Evolutionary conservation across 2,329 filamentous ascomycete species (phyloP).

Genomic region (Escovopsis weberi): DNA sequence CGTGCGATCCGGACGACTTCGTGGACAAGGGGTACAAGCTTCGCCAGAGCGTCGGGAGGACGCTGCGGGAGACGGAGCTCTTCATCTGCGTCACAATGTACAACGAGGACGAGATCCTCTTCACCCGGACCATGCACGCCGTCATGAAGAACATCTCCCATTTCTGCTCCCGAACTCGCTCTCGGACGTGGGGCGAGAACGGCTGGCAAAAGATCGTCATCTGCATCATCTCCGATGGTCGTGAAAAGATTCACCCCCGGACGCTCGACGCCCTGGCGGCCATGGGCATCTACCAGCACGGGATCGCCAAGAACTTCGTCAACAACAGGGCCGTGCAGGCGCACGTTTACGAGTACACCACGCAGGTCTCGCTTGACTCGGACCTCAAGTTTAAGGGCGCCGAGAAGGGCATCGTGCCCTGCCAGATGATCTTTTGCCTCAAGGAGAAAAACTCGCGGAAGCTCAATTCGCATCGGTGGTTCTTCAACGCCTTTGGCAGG

Average conservation of each 20-base stretch:
- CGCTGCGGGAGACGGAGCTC: slow-evolving; percentile 77
- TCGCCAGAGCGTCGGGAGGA: slow-evolving; percentile 76
- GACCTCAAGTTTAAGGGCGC: slow-evolving; percentile 98
- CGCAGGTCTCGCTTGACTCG: slow-evolving; percentile 87
- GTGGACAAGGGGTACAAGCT: slow-evolving; percentile 79
- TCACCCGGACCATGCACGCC: slow-evolving; percentile 95
- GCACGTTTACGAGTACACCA: slow-evolving; percentile 98
- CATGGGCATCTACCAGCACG: slow-evolving; percentile 95
- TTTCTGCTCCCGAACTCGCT: slow-evolving; percentile 85
- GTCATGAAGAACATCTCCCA: slow-evolving; percentile 97
- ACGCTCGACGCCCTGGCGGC: slow-evolving; percentile 90
- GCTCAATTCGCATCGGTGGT: slow-evolving; percentile 96
- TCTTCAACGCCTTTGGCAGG: slow-evolving; percentile 94
- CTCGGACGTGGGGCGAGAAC: slow-evolving; percentile 88
- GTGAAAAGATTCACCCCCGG: slow-evolving; percentile 76
- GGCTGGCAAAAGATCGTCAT: slow-evolving; percentile 99
- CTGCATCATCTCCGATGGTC: slow-evolving; percentile 87
- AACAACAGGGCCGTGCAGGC: slow-evolving; percentile 91
- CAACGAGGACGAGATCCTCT: slow-evolving; percentile 94
- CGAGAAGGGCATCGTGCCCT: slow-evolving; percentile 96
- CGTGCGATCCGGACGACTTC: slow-evolving; percentile 92
- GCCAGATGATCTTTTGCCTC: slow-evolving; percentile 95
- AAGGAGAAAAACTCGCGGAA: slow-evolving; percentile 98
- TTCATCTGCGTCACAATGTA: slow-evolving; percentile 99
- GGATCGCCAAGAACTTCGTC: slow-evolving; percentile 96